These are phyloP conservation scores for Camellia japonica DNA, from an alignment of 148 eudicot genomes.

Conservation along the genomic window DNA sequence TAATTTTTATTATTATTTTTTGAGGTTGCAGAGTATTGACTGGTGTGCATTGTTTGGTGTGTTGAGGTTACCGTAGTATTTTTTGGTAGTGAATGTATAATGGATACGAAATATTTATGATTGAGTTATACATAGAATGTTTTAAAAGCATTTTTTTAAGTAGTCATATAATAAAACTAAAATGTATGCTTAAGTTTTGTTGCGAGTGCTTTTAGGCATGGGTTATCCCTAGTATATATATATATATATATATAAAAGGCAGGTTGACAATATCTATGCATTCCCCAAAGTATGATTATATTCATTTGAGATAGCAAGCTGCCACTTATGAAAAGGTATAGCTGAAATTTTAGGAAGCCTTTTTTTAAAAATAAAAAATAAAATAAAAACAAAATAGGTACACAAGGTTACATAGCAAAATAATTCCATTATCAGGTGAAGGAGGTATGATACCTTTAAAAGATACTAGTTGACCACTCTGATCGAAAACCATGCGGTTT, in stretches of 20 bases:
- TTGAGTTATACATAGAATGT: too few species aligned
- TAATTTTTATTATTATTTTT: too few species aligned
- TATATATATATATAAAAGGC: not conserved
- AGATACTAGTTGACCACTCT: slow-evolving; percentile 56
- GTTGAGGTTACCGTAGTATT: too few species aligned
- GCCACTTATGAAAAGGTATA: not conserved
- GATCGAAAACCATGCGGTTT: slow-evolving; percentile 81
- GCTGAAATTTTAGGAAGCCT: not conserved
- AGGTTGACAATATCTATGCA: not conserved
- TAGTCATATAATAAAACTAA: too few species aligned
- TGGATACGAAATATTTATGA: too few species aligned
- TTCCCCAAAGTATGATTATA: not conserved
- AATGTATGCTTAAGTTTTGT: too few species aligned
- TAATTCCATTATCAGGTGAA: slow-evolving; percentile 1
- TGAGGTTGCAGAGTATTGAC: too few species aligned
- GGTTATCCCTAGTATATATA: not conserved
- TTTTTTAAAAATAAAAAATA: too few species aligned
- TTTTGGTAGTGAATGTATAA: too few species aligned
- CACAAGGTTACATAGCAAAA: not conserved
- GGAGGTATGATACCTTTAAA: slow-evolving; percentile 62
- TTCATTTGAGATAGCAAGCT: not conserved
- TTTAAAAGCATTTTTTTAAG: too few species aligned
- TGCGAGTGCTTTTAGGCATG: too few species aligned
- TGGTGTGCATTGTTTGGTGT: too few species aligned
- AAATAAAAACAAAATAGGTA: not conserved